Evolutionary conservation across 805 yeast genomes (phyloP).

Genomic region (Candida argentea): DNA sequence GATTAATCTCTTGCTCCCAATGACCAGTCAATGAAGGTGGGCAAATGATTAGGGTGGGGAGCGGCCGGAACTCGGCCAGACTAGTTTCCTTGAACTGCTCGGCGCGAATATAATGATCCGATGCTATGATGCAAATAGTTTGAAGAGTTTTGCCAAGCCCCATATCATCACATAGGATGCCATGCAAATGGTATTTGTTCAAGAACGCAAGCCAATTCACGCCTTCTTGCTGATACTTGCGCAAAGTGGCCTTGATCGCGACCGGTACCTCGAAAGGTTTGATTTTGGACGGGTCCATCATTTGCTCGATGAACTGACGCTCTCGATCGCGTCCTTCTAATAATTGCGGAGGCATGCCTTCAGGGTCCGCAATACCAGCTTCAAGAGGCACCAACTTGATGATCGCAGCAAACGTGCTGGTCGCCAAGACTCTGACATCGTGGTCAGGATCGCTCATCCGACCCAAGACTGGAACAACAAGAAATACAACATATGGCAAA

Average conservation of each 20-base stretch:
- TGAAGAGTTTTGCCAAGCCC: constrained; percentile 96
- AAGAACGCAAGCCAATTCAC: constrained; percentile 96
- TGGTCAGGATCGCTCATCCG: constrained; percentile 93
- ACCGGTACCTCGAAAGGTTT: constrained; percentile 85
- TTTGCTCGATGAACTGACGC: constrained; percentile 88
- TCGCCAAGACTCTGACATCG: constrained; percentile 83
- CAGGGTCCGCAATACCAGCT: constrained; percentile 94
- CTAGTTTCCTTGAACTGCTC: constrained; percentile 55
- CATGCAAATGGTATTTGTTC: constrained; percentile 91
- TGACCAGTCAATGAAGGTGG: constrained; percentile 98
- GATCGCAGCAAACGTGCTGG: constrained; percentile 93
- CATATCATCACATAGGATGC: constrained; percentile 98
- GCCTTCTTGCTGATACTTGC: constrained; percentile 97
- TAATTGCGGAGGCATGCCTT: constrained; percentile 75
- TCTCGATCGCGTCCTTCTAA: constrained; percentile 87
- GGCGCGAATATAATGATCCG: constrained; percentile 83
- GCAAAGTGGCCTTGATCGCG: constrained; percentile 80
- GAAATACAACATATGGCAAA: constrained; percentile 87
- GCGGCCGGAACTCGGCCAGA: constrained; percentile 54
- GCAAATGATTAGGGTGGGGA: constrained; percentile 84
- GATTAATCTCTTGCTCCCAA: constrained; percentile 92
- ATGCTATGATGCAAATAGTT: constrained; percentile 92
- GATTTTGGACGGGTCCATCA: constrained; percentile 94
- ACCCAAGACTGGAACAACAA: constrained; percentile 93
- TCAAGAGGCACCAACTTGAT: constrained; percentile 93